A percentile compares a stretch with the other conserved stretches of the same genome.
These are phyloP conservation scores for Heracleum sosnowskyi DNA, from an alignment of 129 eudicot species.

Conservation along the genomic window DNA sequence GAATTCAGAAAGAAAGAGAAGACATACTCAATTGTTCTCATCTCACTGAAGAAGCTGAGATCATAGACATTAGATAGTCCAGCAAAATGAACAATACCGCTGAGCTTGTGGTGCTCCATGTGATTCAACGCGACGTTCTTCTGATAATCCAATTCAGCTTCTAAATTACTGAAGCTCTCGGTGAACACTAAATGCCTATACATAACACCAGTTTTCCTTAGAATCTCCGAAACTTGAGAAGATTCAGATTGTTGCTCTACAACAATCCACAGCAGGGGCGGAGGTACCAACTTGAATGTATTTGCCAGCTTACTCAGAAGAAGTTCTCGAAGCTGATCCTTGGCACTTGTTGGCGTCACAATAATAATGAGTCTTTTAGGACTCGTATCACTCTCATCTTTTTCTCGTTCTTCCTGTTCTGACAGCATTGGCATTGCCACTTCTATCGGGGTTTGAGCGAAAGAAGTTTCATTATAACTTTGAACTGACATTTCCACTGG, in stretches of 20 bases:
- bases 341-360: slow-evolving; percentile 59
- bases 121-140: slow-evolving; percentile 81
- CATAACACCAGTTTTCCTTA: slow-evolving; percentile 83
- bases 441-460: slow-evolving; percentile 26
- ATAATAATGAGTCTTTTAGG: slow-evolving; percentile 55
- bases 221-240: slow-evolving; percentile 57
- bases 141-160: slow-evolving; percentile 76
- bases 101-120: slow-evolving; percentile 81
- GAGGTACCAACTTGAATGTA: slow-evolving; percentile 59
- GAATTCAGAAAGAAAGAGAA: slow-evolving; percentile 5
- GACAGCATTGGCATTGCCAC: slow-evolving; percentile 14
- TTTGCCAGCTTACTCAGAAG: slow-evolving; percentile 52
- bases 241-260: slow-evolving; percentile 61
- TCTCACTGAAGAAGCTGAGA: slow-evolving; percentile 90
- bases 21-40: slow-evolving; percentile 74
- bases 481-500: slow-evolving; percentile 19
- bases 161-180: slow-evolving; percentile 65
- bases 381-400: slow-evolving; percentile 11
- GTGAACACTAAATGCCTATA: slow-evolving; percentile 86
- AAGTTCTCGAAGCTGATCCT: slow-evolving; percentile 47
- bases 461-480: slow-evolving; percentile 28
- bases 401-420: too few relatives aligned
- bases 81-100: slow-evolving; percentile 94
- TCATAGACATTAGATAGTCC: slow-evolving; percentile 80
- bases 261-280: slow-evolving; percentile 83